phyloP scores from a whole-genome alignment of 176 grass and related monocot genomes.

The Hsuehochloa calcarea region DNA sequence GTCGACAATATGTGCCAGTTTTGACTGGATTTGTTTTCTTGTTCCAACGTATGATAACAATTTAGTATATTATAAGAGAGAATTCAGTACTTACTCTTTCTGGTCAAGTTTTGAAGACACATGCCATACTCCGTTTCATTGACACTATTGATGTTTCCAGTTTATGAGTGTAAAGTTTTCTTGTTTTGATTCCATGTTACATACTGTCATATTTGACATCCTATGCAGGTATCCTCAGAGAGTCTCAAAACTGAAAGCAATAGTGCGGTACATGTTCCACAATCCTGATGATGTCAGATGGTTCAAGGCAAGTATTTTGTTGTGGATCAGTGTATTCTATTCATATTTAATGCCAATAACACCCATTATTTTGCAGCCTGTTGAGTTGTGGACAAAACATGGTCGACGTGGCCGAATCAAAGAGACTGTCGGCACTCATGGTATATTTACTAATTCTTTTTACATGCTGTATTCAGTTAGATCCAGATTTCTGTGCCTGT shows the following conservation, averaged over 20 bases:
- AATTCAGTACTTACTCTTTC: neutral
- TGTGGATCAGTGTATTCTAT: neutral
- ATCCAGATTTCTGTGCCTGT: neutral
- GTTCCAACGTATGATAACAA: neutral
- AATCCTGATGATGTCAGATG: conserved; percentile 83
- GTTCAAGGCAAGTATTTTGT: conserved; percentile 76
- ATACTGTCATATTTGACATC: neutral
- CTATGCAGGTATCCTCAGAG: conserved; percentile 83
- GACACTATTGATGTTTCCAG: neutral
- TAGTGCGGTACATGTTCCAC: conserved; percentile 94
- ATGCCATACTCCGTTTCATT: neutral
- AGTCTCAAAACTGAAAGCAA: conserved; percentile 89
- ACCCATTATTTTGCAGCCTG: conserved; percentile 54
- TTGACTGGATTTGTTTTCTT: neutral
- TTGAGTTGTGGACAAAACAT: conserved; percentile 88
- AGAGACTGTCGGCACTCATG: conserved; percentile 92
- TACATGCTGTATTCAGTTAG: neutral
- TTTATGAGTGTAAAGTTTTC: neutral
- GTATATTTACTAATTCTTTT: conserved; percentile 32
- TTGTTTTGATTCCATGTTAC: conserved; percentile 18
- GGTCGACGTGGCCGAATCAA: conserved; percentile 84
- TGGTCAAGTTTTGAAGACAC: neutral
- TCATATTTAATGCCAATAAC: neutral
- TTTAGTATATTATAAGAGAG: neutral
- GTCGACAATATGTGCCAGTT: neutral